Evolutionary conservation across 169 alveolate species (phyloP).

Genomic region (Toxoplasma gondii): DNA sequence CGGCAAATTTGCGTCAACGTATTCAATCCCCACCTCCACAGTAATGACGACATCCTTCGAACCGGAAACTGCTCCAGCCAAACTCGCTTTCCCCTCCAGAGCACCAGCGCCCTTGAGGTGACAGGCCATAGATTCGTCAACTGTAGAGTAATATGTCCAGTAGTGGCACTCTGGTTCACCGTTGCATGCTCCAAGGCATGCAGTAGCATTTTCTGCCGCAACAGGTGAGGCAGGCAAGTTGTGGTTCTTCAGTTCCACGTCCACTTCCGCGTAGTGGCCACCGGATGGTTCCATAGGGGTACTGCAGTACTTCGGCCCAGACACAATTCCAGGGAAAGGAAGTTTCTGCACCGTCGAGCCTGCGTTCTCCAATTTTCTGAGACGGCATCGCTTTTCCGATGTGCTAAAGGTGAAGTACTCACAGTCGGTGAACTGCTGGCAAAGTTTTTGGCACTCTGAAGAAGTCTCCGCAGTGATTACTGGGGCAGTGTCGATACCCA

Average conservation of each 20-base stretch:
- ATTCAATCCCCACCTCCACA: neutral
- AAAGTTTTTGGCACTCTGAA: constrained; percentile 42
- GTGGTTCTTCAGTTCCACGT: constrained; percentile 17
- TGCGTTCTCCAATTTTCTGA: neutral
- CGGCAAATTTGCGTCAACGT: neutral
- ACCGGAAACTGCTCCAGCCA: constrained; percentile 32
- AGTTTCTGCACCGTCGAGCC: neutral
- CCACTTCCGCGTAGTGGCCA: constrained; percentile 1
- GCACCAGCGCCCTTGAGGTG: constrained; percentile 42
- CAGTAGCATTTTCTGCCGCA: neutral
- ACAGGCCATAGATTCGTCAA: neutral
- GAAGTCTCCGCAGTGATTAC: constrained; percentile 14
- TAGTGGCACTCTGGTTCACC: neutral
- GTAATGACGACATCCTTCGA: neutral
- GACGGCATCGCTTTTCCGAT: constrained; percentile 7
- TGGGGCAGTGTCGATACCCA: neutral
- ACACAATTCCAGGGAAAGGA: constrained; percentile 1
- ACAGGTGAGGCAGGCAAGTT: neutral
- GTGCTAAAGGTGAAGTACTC: constrained; percentile 3
- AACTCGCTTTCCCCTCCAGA: neutral
- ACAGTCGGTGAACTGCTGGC: constrained; percentile 32
- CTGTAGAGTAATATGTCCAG: constrained; percentile 20
- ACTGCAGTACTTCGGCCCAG: constrained; percentile 29
- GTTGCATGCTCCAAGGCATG: neutral
- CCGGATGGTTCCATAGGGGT: neutral